Percentiles rank a stretch among this genome's conserved stretches.
phyloP scores from a whole-genome alignment of 768 basidiomycete genomes.

The Clathrus columnatus region DNA sequence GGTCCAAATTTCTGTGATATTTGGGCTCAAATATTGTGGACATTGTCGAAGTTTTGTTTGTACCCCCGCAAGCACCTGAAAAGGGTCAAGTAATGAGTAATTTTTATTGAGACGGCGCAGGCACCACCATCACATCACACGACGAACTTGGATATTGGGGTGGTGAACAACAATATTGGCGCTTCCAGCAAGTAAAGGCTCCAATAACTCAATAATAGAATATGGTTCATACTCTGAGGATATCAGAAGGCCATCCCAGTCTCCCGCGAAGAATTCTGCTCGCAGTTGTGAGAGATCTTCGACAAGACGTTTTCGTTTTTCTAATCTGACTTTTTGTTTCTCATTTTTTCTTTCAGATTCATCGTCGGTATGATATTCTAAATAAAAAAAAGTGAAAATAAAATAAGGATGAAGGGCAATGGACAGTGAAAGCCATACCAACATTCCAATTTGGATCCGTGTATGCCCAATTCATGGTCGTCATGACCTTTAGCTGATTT shows the following conservation, averaged over 20 bases:
- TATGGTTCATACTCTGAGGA: conserved; percentile 80
- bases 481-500: conserved; percentile 43
- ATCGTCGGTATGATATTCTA: conserved; percentile 47
- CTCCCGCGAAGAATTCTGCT: conserved; percentile 76
- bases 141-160: conserved; percentile 61
- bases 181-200: conserved; percentile 76
- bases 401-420: no score
- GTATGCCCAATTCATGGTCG: conserved; percentile 85
- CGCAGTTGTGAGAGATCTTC: conserved; percentile 54
- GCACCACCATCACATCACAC: neutral
- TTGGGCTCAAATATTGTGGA: conserved; percentile 66
- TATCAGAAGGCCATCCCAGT: conserved; percentile 81
- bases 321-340: conserved; percentile 57
- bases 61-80: conserved; percentile 65
- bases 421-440: conserved; percentile 42
- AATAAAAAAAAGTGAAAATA: neutral
- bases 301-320: conserved; percentile 68
- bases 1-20: conserved; percentile 78
- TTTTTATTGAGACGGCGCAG: neutral
- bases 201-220: conserved; percentile 66
- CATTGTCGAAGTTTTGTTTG: conserved; percentile 60
- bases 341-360: conserved; percentile 57
- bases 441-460: conserved; percentile 70
- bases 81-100: neutral
- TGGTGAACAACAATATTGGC: conserved; percentile 81